Conservation (phyloP, 2,329 filamentous ascomycete species). For the Emergomyces africanus region DNA sequence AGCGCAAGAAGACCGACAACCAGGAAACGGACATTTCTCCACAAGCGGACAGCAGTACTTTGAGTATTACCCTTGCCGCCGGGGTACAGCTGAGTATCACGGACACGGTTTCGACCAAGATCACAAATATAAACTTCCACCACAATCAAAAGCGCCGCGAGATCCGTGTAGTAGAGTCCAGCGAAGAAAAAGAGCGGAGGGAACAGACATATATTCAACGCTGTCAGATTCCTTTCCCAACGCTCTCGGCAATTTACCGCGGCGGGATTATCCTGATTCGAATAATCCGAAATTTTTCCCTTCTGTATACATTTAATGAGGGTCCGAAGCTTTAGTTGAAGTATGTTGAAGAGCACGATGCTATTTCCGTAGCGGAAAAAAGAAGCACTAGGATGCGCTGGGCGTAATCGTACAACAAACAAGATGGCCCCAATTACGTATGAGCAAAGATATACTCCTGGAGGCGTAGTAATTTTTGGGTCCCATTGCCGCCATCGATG, state of each 20-base stretch:
- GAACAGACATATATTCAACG: constrained; percentile 71
- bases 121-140: constrained; percentile 51
- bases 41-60: constrained; percentile 4
- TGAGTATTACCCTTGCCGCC: constrained; percentile 4
- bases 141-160: constrained; percentile 66
- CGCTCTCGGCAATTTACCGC: constrained; percentile 8
- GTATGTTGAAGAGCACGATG: constrained; percentile 21
- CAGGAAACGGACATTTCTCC: constrained; percentile 30
- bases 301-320: constrained; percentile 37
- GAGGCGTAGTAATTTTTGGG: constrained; percentile 92
- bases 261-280: constrained; percentile 1
- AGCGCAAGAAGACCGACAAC: constrained; percentile 53
- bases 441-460: constrained; percentile 55
- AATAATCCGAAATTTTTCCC: not conserved
- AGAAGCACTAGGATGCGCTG: constrained; percentile 21
- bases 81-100: not conserved
- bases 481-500: constrained; percentile 72
- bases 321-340: constrained; percentile 41
- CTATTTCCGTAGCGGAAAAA: constrained; percentile 28
- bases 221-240: constrained; percentile 23
- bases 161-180: constrained; percentile 86
- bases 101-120: constrained; percentile 22
- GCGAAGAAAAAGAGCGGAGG: constrained; percentile 95
- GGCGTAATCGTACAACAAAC: constrained; percentile 16
- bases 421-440: constrained; percentile 31